Base-by-base conservation (phyloP, 2,329 filamentous ascomycete genomes). In the Arthroderma sp. region DNA sequence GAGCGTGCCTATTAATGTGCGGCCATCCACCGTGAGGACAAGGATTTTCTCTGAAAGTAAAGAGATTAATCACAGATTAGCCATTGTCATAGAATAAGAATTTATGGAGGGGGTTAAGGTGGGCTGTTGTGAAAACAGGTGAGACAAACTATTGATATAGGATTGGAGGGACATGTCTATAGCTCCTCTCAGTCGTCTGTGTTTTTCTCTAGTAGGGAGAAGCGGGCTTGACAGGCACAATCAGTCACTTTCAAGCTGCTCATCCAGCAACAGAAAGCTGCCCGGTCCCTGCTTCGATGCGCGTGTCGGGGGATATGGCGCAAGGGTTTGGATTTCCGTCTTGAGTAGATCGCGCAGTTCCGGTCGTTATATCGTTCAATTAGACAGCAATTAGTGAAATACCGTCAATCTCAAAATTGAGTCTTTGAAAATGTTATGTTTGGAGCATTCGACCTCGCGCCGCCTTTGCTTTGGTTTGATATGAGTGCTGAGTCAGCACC, bases 1-100 rank as follows among this genome's bases (percentile, higher is more conserved):
- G 56, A 98, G 82, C 1, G 80, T 91, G 59, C 93, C 93, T 61
- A 88, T 80, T 21, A 91, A 76, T 51, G 88, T 95, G 66, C 91
- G 85, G 55, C 91, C 93, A 73, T 97, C 93, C 64, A 88, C 86
- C 28, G 93, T 97, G 62, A 97, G 81, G 67, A 97, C 86, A 59
- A 91, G 80, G 65, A 97, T 88, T 73, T 89, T 94, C 74, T 95
- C 93, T 96, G n/a, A 67, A 15, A 54, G 13, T 1, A 25, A 9
- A 4, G 11, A 51, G 13, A 19, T 7, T 7, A 13, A 17, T 33
- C 25, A 25, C 2, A 4, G 9, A 25, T 51, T 25, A 19, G 6
- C 17, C 39, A 43, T 17, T 43, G 39, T 19, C 39, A 21, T 9
- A 9, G 17, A 11, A 3, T 37, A 9, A 37, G 13, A 15, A 37